A percentile compares a stretch with the other conserved stretches of the same genome.
Evolutionary conservation across 2,329 filamentous ascomycete species (phyloP).

Genomic region (Annulohypoxylon truncatum): DNA sequence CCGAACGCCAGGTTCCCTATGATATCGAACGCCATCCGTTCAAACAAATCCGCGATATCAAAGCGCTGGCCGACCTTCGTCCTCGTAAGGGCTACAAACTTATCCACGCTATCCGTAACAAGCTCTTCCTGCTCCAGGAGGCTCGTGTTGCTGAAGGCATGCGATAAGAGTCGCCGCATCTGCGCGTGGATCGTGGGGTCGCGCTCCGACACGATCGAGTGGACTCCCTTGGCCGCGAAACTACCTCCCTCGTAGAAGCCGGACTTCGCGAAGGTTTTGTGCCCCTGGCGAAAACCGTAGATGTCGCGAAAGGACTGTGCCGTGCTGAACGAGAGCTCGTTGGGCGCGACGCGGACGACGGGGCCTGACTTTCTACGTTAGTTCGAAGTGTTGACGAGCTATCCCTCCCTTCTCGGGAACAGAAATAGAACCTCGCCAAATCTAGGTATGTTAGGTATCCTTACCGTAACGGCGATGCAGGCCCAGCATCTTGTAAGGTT

Average conservation of each 20-base stretch:
- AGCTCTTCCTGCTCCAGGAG: constrained; percentile 37
- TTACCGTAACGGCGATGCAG: constrained; percentile 21
- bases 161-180: constrained; percentile 33
- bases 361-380: constrained; percentile 12
- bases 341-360: constrained; percentile 51
- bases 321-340: constrained; percentile 52
- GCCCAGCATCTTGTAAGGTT: constrained; percentile 9
- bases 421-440: neutral
- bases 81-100: constrained; percentile 30
- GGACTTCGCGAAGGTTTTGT: constrained; percentile 37
- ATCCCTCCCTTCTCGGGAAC: neutral
- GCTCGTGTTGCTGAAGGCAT: constrained; percentile 31
- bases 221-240: constrained; percentile 17
- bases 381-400: neutral
- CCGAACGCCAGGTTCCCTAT: constrained; percentile 25
- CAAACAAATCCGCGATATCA: constrained; percentile 19
- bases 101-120: constrained; percentile 30
- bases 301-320: constrained; percentile 52
- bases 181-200: constrained; percentile 32
- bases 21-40: constrained; percentile 26
- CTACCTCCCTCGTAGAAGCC: constrained; percentile 35
- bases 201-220: constrained; percentile 25
- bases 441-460: too few species aligned
- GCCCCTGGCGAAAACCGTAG: constrained; percentile 43
- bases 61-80: constrained; percentile 7